Evolutionary conservation across 305 asterid genomes (phyloP).

Genomic region (Fraxinus platypoda): DNA sequence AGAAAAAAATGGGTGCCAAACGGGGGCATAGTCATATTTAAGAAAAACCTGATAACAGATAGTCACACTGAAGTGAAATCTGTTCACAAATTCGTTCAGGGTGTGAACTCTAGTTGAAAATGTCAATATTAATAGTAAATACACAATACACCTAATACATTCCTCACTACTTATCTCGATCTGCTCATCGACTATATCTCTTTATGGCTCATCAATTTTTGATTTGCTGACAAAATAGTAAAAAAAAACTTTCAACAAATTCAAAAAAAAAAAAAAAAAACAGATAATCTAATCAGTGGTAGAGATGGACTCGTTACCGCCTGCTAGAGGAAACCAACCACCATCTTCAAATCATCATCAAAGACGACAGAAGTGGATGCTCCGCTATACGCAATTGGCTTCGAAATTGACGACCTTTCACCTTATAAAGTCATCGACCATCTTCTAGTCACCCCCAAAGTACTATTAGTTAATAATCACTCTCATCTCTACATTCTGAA

Average conservation of each 20-base stretch:
- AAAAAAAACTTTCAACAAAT: neutral
- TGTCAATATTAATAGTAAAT: too few relatives aligned
- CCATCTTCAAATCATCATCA: neutral
- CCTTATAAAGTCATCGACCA: conserved; percentile 24
- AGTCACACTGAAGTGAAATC: too few relatives aligned
- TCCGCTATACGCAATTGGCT: conserved; percentile 27
- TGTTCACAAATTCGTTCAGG: too few relatives aligned
- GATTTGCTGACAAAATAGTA: neutral
- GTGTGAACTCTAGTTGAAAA: too few relatives aligned
- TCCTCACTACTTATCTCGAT: too few relatives aligned
- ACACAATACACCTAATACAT: too few relatives aligned
- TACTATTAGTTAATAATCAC: conserved; percentile 20
- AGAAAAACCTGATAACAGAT: too few relatives aligned
- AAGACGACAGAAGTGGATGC: conserved; percentile 18
- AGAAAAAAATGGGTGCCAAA: too few relatives aligned
- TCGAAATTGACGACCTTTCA: conserved; percentile 21
- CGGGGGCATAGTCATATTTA: too few relatives aligned
- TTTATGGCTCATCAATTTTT: neutral
- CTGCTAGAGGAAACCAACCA: neutral
- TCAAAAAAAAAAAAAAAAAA: neutral
- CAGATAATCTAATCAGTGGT: neutral
- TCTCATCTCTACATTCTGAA: neutral
- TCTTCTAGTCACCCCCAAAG: conserved; percentile 18
- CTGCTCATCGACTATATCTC: too few relatives aligned
- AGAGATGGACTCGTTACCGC: neutral